phyloP scores from a whole-genome alignment of 345 rosid genomes.

The Pugionium cornutum region DNA sequence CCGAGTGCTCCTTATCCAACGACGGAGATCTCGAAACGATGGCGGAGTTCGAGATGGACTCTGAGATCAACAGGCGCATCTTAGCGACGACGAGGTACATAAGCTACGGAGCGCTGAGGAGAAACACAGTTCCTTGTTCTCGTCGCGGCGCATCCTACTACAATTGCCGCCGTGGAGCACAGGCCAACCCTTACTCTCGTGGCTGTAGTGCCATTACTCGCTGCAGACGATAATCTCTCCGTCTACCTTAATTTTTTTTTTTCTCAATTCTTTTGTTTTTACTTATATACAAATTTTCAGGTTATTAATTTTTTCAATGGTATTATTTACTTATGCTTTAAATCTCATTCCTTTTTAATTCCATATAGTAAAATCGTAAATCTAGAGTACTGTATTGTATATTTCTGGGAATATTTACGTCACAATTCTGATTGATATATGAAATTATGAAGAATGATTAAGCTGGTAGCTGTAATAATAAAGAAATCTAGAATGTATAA shows the following conservation, averaged over 20 bases:
- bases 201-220: slow-evolving; percentile 77
- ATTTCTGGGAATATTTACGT: too few species aligned
- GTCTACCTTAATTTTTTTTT: background rate
- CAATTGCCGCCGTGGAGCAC: slow-evolving; percentile 73
- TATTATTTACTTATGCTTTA: slow-evolving; percentile 15
- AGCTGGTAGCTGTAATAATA: too few species aligned
- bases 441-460: background rate
- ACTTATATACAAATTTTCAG: slow-evolving; percentile 15
- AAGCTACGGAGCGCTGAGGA: slow-evolving; percentile 83
- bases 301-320: background rate
- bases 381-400: too few species aligned
- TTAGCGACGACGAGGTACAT: slow-evolving; percentile 60
- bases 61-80: slow-evolving; percentile 82
- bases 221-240: slow-evolving; percentile 54
- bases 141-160: slow-evolving; percentile 88
- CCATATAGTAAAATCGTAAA: background rate
- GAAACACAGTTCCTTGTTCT: slow-evolving; percentile 80
- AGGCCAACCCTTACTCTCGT: slow-evolving; percentile 80
- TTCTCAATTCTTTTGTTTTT: slow-evolving; percentile 21
- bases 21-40: too few species aligned
- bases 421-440: background rate
- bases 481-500: background rate
- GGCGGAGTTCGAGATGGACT: slow-evolving; percentile 61
- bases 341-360: background rate
- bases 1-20: slow-evolving; percentile 51